Conservation (phyloP, 2,329 filamentous ascomycete species). For the Helicocarpus griseus region DNA sequence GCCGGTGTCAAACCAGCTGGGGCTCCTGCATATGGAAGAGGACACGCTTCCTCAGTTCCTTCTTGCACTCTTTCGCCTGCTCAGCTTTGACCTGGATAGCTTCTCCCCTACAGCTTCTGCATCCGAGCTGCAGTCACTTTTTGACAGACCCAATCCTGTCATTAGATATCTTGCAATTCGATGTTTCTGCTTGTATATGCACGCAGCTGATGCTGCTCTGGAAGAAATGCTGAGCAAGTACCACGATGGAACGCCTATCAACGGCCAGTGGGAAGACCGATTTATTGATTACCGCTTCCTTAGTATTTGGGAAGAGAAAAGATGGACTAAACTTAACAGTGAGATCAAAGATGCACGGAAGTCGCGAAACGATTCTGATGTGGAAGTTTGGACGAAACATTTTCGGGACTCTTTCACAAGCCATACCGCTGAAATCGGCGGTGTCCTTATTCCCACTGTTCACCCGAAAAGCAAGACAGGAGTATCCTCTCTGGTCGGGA, state of each 20-base stretch:
- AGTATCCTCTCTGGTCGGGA: conserved; percentile 53
- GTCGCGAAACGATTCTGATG: conserved; percentile 15
- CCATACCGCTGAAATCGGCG: conserved; percentile 55
- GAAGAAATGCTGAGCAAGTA: conserved; percentile 61
- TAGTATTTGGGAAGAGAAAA: conserved; percentile 53
- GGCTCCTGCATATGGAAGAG: conserved; percentile 26
- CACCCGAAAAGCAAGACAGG: conserved; percentile 32
- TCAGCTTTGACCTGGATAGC: conserved; percentile 62
- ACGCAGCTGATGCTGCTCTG: conserved; percentile 68
- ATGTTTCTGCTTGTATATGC: conserved; percentile 68
- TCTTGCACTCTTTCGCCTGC: conserved; percentile 65
- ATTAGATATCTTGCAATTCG: conserved; percentile 75
- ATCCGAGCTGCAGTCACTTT: conserved; percentile 57
- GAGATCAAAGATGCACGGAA: conserved; percentile 18
- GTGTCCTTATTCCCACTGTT: conserved; percentile 52
- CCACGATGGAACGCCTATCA: conserved; percentile 53
- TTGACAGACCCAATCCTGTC: conserved; percentile 47
- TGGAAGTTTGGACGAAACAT: conserved; percentile 19
- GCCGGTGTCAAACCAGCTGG: conserved; percentile 21
- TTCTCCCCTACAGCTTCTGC: conserved; percentile 59
- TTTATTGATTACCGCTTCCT: conserved; percentile 70
- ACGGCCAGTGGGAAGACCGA: conserved; percentile 65
- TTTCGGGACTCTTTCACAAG: conserved; percentile 40
- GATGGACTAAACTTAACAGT: conserved; percentile 40
- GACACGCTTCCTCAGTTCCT: conserved; percentile 40